Conservation (phyloP, 2,329 filamentous ascomycete genomes). For the Pseudopyricularia javanii region DNA sequence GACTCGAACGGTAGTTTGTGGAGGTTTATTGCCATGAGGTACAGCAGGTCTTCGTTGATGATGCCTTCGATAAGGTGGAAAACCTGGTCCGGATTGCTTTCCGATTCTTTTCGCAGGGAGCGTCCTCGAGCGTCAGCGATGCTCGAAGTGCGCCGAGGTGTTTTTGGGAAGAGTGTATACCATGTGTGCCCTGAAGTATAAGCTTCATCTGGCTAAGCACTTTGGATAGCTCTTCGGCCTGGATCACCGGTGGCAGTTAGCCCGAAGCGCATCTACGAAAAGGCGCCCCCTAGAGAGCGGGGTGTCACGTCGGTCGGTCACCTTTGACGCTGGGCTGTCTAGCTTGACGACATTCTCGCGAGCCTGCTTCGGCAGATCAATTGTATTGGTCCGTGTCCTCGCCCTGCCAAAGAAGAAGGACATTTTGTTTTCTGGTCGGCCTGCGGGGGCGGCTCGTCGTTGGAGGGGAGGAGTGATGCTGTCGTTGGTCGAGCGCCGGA, state of each 20-base stretch:
- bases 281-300: neutral
- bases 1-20: conserved; percentile 87
- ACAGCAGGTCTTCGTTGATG: conserved; percentile 78
- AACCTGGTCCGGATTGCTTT: conserved; percentile 78
- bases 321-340: conserved; percentile 6
- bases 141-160: neutral
- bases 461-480: neutral
- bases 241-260: conserved; percentile 1
- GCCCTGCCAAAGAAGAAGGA: conserved; percentile 12
- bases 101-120: conserved; percentile 50
- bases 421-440: conserved; percentile 8
- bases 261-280: neutral
- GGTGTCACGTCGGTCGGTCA: neutral
- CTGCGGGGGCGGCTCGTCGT: neutral
- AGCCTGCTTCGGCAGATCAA: conserved; percentile 11
- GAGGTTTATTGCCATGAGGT: conserved; percentile 70
- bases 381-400: conserved; percentile 11
- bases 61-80: conserved; percentile 74
- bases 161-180: conserved; percentile 34
- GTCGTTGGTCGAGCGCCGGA: neutral
- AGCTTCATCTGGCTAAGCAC: conserved; percentile 85
- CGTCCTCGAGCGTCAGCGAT: neutral
- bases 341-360: conserved; percentile 10
- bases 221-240: conserved; percentile 82
- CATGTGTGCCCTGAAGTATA: conserved; percentile 83